Conservation (phyloP, 345 rosid species). For the Salix brachista region DNA sequence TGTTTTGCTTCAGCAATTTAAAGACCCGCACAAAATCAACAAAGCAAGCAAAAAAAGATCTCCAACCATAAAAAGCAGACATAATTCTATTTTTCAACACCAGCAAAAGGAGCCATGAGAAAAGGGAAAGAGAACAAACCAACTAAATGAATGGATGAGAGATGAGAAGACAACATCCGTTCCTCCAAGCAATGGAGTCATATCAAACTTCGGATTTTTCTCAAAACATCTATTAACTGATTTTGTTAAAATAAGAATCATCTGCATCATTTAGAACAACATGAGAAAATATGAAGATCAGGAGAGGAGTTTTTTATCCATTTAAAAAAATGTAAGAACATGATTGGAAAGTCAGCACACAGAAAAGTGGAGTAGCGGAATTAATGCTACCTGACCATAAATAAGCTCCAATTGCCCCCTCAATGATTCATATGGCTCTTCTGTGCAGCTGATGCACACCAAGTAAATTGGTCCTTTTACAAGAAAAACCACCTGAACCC, state of each 20-base stretch:
- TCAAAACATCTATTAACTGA: slow-evolving; percentile 92
- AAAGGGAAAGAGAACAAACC: slow-evolving; percentile 54
- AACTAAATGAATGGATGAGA: slow-evolving; percentile 88
- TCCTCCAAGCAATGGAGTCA: slow-evolving; percentile 98
- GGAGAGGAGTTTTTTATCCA: not conserved
- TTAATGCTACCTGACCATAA: slow-evolving; percentile 79
- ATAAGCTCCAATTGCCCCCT: slow-evolving; percentile 89
- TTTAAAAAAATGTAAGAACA: not conserved
- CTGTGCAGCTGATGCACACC: slow-evolving; percentile 97
- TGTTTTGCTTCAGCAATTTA: not conserved
- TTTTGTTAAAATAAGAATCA: slow-evolving; percentile 93
- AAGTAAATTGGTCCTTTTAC: slow-evolving; percentile 97
- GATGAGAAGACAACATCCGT: slow-evolving; percentile 97
- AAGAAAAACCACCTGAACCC: slow-evolving; percentile 80
- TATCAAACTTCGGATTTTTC: slow-evolving; percentile 96
- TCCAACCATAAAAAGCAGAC: not conserved
- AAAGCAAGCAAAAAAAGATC: not conserved
- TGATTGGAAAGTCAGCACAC: not conserved
- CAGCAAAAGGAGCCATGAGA: not conserved
- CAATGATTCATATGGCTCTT: slow-evolving; percentile 84
- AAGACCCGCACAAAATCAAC: not conserved
- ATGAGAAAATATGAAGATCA: slow-evolving; percentile 6
- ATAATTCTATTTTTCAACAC: not conserved
- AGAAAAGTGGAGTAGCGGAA: not conserved
- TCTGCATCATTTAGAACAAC: slow-evolving; percentile 50